Conservation (phyloP, 495 filamentous ascomycete genomes). For the Daldinia childiae region DNA sequence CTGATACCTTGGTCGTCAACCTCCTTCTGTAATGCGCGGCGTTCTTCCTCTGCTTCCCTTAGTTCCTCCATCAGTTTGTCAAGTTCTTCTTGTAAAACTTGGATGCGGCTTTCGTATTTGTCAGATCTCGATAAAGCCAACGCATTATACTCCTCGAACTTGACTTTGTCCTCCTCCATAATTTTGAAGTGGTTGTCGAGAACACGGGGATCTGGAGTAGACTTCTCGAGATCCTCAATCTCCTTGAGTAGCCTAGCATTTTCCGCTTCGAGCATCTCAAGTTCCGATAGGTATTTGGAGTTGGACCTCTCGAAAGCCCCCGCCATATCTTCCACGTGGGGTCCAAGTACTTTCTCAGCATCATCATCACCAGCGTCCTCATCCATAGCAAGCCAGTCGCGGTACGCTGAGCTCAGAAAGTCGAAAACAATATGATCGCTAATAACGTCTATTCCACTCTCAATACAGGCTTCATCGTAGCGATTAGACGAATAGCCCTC, state of each 20-base stretch:
- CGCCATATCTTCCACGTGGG: conserved; percentile 91
- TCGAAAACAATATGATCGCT: conserved; percentile 93
- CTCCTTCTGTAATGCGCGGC: conserved; percentile 77
- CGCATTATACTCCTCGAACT: conserved; percentile 92
- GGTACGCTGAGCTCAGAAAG: conserved; percentile 87
- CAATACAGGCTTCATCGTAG: conserved; percentile 87
- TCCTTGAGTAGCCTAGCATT: conserved; percentile 79
- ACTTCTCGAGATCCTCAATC: conserved; percentile 87
- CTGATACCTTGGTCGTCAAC: conserved; percentile 94
- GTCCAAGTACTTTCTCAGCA: conserved; percentile 74
- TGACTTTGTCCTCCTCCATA: conserved; percentile 87
- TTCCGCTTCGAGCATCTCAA: conserved; percentile 84
- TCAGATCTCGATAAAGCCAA: conserved; percentile 80
- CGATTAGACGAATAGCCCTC: conserved; percentile 76
- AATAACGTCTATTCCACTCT: conserved; percentile 84
- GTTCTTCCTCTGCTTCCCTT: conserved; percentile 80
- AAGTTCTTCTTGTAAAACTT: conserved; percentile 80
- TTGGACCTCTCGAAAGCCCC: conserved; percentile 86
- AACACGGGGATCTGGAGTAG: conserved; percentile 79
- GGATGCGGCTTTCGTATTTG: conserved; percentile 79
- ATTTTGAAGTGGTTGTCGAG: conserved; percentile 86
- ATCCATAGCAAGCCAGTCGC: conserved; percentile 88
- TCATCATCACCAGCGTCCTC: conserved; percentile 88
- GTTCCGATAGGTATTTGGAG: conserved; percentile 79
- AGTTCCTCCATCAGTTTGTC: conserved; percentile 80